Conservation (phyloP, 192 early-diverging fungal species). For the Backusella tuberculispora region DNA sequence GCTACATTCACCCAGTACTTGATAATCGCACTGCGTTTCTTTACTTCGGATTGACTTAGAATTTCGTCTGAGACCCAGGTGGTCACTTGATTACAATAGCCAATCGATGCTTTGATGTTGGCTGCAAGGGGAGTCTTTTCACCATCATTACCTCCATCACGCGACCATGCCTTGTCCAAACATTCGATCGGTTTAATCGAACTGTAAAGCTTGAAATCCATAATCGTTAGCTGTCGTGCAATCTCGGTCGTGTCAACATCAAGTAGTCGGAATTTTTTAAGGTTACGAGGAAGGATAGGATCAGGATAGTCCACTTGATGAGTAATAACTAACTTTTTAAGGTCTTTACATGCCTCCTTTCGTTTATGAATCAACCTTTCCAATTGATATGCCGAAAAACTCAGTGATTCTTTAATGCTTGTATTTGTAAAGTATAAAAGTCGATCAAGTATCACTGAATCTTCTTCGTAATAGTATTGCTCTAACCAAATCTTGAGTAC, state of each 20-base stretch:
- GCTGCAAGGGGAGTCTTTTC: slow-evolving; percentile 64
- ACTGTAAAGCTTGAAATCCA: slow-evolving; percentile 83
- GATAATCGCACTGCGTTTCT: slow-evolving; percentile 74
- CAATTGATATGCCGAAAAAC: slow-evolving; percentile 69
- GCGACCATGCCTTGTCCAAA: slow-evolving; percentile 88
- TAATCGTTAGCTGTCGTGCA: slow-evolving; percentile 93
- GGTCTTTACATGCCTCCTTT: slow-evolving; percentile 51
- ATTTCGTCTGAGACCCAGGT: slow-evolving; percentile 91
- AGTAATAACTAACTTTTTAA: slow-evolving; percentile 66
- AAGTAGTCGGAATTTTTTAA: slow-evolving; percentile 78
- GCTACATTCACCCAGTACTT: slow-evolving; percentile 90
- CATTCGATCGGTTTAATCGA: slow-evolving; percentile 88
- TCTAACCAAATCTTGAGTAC: slow-evolving; percentile 96
- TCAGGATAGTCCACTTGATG: slow-evolving; percentile 68
- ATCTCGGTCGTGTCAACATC: slow-evolving; percentile 93
- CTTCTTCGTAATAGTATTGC: slow-evolving; percentile 80
- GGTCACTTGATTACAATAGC: slow-evolving; percentile 82
- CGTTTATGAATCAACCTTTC: slow-evolving; percentile 78
- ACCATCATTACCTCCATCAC: slow-evolving; percentile 51
- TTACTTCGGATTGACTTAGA: slow-evolving; percentile 78
- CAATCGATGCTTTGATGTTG: slow-evolving; percentile 90
- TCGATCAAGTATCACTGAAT: slow-evolving; percentile 66
- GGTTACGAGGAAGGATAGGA: slow-evolving; percentile 82
- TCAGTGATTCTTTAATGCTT: slow-evolving; percentile 72
- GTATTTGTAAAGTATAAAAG: slow-evolving; percentile 74